These are phyloP conservation scores for Diaporthe australafricana DNA, from an alignment of 2,329 filamentous ascomycete species.

Conservation along the genomic window DNA sequence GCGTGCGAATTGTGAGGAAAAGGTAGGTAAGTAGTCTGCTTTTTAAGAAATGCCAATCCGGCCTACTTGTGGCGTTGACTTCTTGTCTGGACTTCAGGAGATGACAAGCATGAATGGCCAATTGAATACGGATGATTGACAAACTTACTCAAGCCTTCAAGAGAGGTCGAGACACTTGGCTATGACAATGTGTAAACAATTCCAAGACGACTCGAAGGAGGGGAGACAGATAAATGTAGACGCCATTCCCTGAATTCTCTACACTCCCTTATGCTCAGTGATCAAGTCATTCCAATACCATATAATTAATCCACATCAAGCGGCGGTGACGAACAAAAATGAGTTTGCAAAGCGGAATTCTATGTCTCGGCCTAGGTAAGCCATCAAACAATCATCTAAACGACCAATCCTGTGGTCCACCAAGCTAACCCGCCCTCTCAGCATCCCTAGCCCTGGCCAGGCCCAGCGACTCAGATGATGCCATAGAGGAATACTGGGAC, in stretches of 20 bases:
- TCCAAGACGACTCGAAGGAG: neutral
- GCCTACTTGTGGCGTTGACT: neutral
- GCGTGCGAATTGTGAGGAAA: neutral
- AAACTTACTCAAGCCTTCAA: neutral
- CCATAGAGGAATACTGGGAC: neutral
- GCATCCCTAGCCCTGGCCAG: neutral
- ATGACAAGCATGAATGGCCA: slow-evolving; percentile 14
- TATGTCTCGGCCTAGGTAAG: slow-evolving; percentile 3
- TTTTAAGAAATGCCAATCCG: slow-evolving; percentile 10
- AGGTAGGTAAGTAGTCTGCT: neutral
- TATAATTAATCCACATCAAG: neutral
- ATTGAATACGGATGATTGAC: slow-evolving; percentile 11
- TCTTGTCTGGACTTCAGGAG: slow-evolving; percentile 16
- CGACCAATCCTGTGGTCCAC: rapidly evolving
- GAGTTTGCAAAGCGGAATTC: neutral
- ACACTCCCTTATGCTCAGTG: rapidly evolving
- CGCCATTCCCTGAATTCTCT: neutral
- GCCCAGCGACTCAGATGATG: neutral
- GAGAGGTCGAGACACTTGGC: slow-evolving; percentile 9
- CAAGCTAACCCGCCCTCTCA: neutral
- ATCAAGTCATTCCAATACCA: neutral
- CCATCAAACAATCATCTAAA: rapidly evolving
- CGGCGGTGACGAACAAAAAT: neutral
- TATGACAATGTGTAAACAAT: neutral
- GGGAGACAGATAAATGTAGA: neutral